Base-by-base conservation (phyloP, 1,284 basidiomycete genomes). In the Naganishia cerealis region DNA sequence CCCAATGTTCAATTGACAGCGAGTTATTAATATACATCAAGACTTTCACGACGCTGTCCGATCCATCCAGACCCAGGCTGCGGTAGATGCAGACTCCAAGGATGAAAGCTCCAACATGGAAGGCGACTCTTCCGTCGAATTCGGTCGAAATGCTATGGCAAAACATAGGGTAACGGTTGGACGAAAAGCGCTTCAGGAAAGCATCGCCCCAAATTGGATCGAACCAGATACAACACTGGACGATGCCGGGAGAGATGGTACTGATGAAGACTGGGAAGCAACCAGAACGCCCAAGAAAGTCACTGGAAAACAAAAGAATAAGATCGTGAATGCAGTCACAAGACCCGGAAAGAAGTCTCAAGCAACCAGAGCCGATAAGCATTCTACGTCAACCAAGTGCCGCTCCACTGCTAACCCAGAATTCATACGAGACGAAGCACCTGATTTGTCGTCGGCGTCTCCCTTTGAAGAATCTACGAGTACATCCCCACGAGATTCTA, bases 11-110 rank as follows among this genome's bases (percentile, higher is more conserved):
- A 16, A 26, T 26, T n/a, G 2, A 21, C 29, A 70, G 69, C 65
- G 66, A 9, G 56, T 70, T 29, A 66, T 70, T 58, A 70, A 67
- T 50, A 61, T 67, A 15, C 57, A 65, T 24, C 53, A 48, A 18
- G 57, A 57, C 48, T 70, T 67, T 29, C 40, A 65, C 9, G 57
- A 59, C 9, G 65, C 65, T 16, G 26, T 70, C 6, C 59, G 36
- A 18, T 54, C 58, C 7, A 42, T 13, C 5, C 50, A 67, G 36
- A 15, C 18, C 46, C 39, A 39, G 48, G 46, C n/a, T 33, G 36
- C 48, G 18, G 13, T 43, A 18, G 33, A 33, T 43, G 26, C 10
- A 48, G 13, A 9, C 1, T 15, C 24, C 24, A 48, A 46, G 26
- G 13, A 36, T 9, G 57, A 26, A 3, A 18, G 8, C 38, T 5